Percentiles rank a stretch among this genome's conserved stretches.
Evolutionary conservation across 305 asterid genomes (phyloP).

Genomic region (Fraxinus nigra): DNA sequence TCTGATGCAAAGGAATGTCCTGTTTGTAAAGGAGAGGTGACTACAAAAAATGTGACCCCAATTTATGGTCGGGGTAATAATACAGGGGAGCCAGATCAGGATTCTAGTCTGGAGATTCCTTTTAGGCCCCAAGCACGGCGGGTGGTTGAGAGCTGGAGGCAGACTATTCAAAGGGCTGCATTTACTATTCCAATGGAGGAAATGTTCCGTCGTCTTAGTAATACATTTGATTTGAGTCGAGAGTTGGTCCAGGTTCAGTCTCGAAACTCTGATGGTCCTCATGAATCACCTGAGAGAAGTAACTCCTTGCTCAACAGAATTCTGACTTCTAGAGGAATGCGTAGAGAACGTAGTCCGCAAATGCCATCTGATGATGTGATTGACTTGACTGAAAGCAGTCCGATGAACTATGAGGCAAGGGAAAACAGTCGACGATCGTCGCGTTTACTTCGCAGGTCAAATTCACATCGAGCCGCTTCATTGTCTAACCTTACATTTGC

Average conservation of each 20-base stretch:
- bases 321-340: conserved; percentile 72
- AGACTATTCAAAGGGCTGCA: conserved; percentile 52
- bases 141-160: conserved; percentile 56
- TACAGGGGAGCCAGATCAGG: conserved; percentile 24
- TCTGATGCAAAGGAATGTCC: conserved; percentile 59
- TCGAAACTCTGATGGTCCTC: conserved; percentile 38
- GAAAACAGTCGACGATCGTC: conserved; percentile 51
- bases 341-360: conserved; percentile 49
- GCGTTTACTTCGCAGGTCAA: conserved; percentile 50
- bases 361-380: conserved; percentile 37
- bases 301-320: conserved; percentile 60
- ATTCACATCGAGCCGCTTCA: conserved; percentile 48
- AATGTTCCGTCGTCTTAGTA: conserved; percentile 58
- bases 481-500: conserved; percentile 52
- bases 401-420: conserved; percentile 43
- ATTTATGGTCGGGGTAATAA: conserved; percentile 46
- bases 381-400: conserved; percentile 49
- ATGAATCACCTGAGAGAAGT: conserved; percentile 61
- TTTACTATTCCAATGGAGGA: conserved; percentile 81
- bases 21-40: conserved; percentile 62
- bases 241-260: conserved; percentile 49
- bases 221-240: conserved; percentile 41
- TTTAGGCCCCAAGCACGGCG: conserved; percentile 47
- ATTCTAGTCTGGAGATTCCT: conserved; percentile 46
- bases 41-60: conserved; percentile 43